Conservation (phyloP, 306 rosid species). For the Corylus heterophylla region DNA sequence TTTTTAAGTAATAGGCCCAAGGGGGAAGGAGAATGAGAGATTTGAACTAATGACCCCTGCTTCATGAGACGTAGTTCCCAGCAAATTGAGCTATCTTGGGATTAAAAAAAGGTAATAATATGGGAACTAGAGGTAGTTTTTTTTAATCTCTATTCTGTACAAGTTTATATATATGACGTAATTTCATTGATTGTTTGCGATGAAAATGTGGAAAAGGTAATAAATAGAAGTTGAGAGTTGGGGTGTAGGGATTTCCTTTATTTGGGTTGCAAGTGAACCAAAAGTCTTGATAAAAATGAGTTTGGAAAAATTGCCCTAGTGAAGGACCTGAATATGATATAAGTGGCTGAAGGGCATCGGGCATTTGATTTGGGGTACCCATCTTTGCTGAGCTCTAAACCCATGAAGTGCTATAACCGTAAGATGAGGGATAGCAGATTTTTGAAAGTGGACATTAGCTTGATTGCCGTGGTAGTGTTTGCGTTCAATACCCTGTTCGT, state of each 20-base stretch:
- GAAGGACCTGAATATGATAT: not conserved
- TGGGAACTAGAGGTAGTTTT: not conserved
- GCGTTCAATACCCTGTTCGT: no score
- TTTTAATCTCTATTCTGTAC: not conserved
- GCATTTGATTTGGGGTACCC: no score
- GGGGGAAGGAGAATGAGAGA: no score
- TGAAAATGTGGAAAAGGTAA: not conserved
- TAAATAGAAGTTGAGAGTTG: not conserved
- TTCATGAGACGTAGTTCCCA: no score
- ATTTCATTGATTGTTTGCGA: not conserved
- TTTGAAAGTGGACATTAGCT: no score
- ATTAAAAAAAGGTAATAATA: not conserved
- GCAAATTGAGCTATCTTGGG: no score
- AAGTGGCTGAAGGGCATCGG: not conserved
- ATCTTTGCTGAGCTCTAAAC: no score
- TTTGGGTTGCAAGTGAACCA: not conserved
- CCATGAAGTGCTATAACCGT: no score
- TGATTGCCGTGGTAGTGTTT: no score
- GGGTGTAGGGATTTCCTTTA: not conserved
- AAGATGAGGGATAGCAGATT: no score
- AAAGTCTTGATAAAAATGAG: not conserved
- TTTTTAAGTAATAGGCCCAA: no score
- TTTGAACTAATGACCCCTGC: no score
- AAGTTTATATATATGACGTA: not conserved
- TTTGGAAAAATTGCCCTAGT: not conserved